Evolutionary conservation across 345 rosid species (phyloP), one percentile per base, ranked within the genome.

Genomic region (Gynandropsis gynandra): DNA sequence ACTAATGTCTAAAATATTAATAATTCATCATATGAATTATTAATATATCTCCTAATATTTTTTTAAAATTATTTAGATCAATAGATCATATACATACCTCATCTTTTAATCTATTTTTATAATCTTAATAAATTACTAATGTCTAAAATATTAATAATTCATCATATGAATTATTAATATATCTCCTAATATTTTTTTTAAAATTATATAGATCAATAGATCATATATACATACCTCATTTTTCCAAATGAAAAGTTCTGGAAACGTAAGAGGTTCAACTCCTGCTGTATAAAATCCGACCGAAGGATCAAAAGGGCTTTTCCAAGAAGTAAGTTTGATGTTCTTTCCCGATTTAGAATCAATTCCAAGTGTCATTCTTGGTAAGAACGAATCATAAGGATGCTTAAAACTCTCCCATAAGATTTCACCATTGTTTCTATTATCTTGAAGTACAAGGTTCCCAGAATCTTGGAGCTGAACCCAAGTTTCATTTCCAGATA

Each of bases 351-450:
- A 67, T 54, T 35, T 64, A 10, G 9, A 16, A 16, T 65, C 11
- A 21, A 54, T 43, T 9, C 62, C 56, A 17, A 83, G 51, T 35
- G 0, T 68, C 95, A 79, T 78, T 14, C 38, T 40, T 10, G 63
- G 62, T 53, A 68, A 10, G 42, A 66, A 52, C n/a, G 68, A 33
- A 50, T 75, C 52, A 0, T 61, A 52, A 21, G 81, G 75, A 10
- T 78, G 47, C 42, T 67, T 56, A 27, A 79, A 82, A 52, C 92
- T 86, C 57, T 86, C 74, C 95, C 92, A 83, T 0, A 67, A 7
- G 38, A 0, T 70, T 4, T 10, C 59, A 39, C 69, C 68, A 15
- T 58, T 65, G 13, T 34, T 60, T 9, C 7, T 24, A 24, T 41
- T 33, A 18, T 69, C 74, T 46, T 19, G 42, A 66, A 87, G 32